phyloP scores from a whole-genome alignment of 1,139 yeast species.

The Pichiaceae sp. region DNA sequence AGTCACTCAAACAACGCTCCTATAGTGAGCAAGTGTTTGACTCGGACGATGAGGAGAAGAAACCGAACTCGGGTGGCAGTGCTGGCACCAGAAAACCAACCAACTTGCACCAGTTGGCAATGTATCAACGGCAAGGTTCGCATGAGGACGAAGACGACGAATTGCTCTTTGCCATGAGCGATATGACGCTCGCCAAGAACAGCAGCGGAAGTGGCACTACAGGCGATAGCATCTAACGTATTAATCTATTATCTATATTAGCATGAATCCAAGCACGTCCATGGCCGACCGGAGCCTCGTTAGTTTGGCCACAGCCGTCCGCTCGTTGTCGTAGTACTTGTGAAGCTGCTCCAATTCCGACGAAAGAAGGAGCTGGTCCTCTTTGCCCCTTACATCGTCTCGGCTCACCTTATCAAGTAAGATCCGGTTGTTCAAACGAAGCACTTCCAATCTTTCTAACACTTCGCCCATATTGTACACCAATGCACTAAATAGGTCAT shows the following conservation, averaged over 20 bases:
- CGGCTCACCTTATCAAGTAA: constrained; percentile 75
- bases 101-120: constrained; percentile 3
- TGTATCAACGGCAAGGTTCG: constrained; percentile 7
- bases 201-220: constrained; percentile 12
- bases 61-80: background rate
- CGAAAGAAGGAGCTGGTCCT: constrained; percentile 62
- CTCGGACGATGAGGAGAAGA: constrained; percentile 37
- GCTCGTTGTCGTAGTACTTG: constrained; percentile 49
- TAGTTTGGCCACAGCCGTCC: constrained; percentile 43
- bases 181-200: constrained; percentile 48
- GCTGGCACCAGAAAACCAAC: background rate
- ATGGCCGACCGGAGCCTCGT: constrained; percentile 46
- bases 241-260: background rate
- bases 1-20: constrained; percentile 24
- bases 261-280: constrained; percentile 37
- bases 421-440: constrained; percentile 56
- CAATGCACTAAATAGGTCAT: constrained; percentile 38
- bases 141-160: constrained; percentile 68
- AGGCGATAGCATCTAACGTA: background rate
- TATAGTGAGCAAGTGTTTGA: constrained; percentile 45
- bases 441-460: constrained; percentile 43
- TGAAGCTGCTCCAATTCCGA: constrained; percentile 69
- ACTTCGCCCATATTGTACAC: constrained; percentile 65
- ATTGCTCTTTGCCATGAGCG: constrained; percentile 82
- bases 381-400: constrained; percentile 84